Evolutionary conservation across 768 basidiomycete species (phyloP), one percentile per base, ranked within the genome.

Genomic region (Rhodotorula paludigena): DNA sequence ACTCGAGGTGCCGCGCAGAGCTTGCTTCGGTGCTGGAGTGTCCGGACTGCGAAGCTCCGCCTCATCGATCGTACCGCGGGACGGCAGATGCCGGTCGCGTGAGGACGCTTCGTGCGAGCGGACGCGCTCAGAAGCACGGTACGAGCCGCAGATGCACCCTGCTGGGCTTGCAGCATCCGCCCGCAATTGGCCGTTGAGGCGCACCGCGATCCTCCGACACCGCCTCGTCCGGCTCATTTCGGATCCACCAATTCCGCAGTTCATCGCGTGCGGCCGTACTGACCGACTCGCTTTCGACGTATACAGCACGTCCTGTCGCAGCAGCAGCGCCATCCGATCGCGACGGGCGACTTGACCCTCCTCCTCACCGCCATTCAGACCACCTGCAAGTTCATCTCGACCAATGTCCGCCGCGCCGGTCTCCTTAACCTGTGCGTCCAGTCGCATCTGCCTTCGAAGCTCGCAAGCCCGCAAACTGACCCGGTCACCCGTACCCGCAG

Each of bases 391-490:
- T 97, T 97, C 83, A 97, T 98, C 77, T 90, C 93, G 5, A 93
- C 91, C 73, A 98, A 97, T 77, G 96, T 99, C 76, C 87, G 96
- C 73, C 90, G 91, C 80, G 96, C 96, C 35, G 85, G 94, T 56
- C 83, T 99, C 69, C 97, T 99, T 81, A 98, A 99, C 79, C 84
- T 99, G 89, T 94, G 75, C 76, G 90, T 54, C 28, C n/a, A 28
- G 32, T 57, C 42, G 61, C 51, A 30, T 32, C 48, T 12, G 53
- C 39, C 30, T 41, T 16, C n/a, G 42, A 32, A 23, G 5, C 2
- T 3, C 30, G 14, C 10, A 4, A 20, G 25, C 20, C 8, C 28
- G 20, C 28, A 18, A 14, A 3, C 32, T 47, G 30, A 28, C 41
- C 25, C 51, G 21, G 20, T 14, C 52, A 25, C 49, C 25, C 32